These are phyloP conservation scores for Zygosaccharomyces bisporus DNA, from an alignment of 805 yeast genomes.

Conservation along the genomic window DNA sequence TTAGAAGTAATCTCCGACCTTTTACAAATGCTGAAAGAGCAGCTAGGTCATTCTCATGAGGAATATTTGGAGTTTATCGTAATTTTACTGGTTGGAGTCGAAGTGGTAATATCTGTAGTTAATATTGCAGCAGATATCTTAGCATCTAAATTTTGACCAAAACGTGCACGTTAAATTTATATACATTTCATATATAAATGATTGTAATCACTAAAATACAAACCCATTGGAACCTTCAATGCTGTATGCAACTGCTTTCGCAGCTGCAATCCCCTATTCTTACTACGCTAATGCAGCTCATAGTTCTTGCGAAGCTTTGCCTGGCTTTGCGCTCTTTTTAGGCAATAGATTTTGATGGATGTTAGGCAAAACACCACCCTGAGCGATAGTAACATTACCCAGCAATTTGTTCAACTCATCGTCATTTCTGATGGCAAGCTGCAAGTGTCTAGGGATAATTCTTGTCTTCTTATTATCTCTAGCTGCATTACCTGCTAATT, in stretches of 20 bases:
- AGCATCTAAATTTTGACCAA: constrained; percentile 29
- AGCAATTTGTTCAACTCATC: constrained; percentile 92
- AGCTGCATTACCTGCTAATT: constrained; percentile 96
- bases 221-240: constrained; percentile 2
- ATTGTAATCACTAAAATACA: constrained; percentile 3
- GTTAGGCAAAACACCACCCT: constrained; percentile 97
- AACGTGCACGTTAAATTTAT: constrained; percentile 3
- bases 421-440: constrained; percentile 95
- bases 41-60: constrained; percentile 90
- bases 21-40: constrained; percentile 94
- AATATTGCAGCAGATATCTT: constrained; percentile 65
- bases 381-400: constrained; percentile 89
- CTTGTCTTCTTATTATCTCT: constrained; percentile 98
- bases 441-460: constrained; percentile 96
- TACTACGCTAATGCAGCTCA: constrained; percentile 24
- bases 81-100: constrained; percentile 85
- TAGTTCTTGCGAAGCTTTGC: constrained; percentile 59
- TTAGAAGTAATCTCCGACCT: constrained; percentile 91
- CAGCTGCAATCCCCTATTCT: constrained; percentile 1
- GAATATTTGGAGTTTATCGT: constrained; percentile 90
- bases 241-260: neutral
- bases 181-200: neutral
- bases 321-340: constrained; percentile 55
- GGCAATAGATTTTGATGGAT: constrained; percentile 85
- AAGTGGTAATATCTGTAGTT: constrained; percentile 81